These are phyloP conservation scores for Exophiala alcalophila DNA, from an alignment of 2,329 filamentous ascomycete species.

Conservation along the genomic window DNA sequence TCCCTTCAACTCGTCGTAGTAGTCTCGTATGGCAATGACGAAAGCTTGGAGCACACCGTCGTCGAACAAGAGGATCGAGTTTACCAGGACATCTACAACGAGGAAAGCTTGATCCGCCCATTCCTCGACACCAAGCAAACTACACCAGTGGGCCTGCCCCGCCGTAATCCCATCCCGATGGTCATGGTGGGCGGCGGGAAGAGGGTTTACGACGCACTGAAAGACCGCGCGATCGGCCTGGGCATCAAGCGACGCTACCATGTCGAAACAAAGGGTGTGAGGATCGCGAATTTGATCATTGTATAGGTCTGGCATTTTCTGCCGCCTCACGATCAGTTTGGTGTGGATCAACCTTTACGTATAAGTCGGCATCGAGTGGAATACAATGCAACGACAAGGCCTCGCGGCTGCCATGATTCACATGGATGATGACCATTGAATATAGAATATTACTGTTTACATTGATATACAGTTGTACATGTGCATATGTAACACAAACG, in stretches of 20 bases:
- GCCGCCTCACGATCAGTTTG: too few species aligned
- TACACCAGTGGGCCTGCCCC: slow-evolving; percentile 65
- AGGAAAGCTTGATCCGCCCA: slow-evolving; percentile 56
- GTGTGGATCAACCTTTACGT: too few species aligned
- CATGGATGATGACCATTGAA: background rate
- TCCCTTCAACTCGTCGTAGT: slow-evolving; percentile 79
- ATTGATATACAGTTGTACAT: background rate
- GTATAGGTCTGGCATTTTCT: too few species aligned
- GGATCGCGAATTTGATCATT: slow-evolving; percentile 75
- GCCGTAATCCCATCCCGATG: slow-evolving; percentile 73
- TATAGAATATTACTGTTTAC: too few species aligned
- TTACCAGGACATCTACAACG: slow-evolving; percentile 40
- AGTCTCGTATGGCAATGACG: slow-evolving; percentile 58
- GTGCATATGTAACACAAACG: too few species aligned
- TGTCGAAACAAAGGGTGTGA: slow-evolving; percentile 75
- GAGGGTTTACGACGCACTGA: slow-evolving; percentile 62
- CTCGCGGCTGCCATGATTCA: background rate
- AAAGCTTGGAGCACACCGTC: slow-evolving; percentile 34
- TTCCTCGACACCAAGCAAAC: slow-evolving; percentile 72
- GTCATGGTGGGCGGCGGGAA: slow-evolving; percentile 75
- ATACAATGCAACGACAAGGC: background rate
- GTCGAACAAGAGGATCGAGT: background rate
- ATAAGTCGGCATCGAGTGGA: too few species aligned
- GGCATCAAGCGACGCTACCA: slow-evolving; percentile 76
- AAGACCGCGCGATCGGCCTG: slow-evolving; percentile 58